Evolutionary conservation across 352 stramenopile species (phyloP).

Genomic region (Phytophthora uliginosa): DNA sequence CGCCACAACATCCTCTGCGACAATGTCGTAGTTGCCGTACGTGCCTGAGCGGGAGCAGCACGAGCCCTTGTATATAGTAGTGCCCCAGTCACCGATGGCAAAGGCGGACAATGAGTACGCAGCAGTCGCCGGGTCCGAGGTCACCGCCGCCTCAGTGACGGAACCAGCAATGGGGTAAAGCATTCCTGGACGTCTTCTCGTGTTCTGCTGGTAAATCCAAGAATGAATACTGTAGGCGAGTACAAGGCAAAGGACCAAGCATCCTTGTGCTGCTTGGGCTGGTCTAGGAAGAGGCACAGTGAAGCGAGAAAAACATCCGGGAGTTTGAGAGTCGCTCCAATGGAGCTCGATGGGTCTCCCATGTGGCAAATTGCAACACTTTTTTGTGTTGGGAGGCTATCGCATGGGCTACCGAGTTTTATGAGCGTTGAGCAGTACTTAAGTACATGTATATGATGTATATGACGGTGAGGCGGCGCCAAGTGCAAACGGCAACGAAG

Average conservation of each 20-base stretch:
- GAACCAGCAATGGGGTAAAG: constrained; percentile 2
- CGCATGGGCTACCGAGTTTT: constrained; percentile 10
- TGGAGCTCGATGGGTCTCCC: neutral
- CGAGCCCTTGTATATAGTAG: constrained; percentile 18
- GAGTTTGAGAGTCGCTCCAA: constrained; percentile 3
- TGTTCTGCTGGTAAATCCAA: constrained; percentile 9
- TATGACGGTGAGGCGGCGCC: neutral
- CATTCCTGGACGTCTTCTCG: constrained; percentile 13
- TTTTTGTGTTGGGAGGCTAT: constrained; percentile 15
- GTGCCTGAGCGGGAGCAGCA: constrained; percentile 20
- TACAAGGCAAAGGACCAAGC: constrained; percentile 6
- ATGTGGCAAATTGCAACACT: neutral
- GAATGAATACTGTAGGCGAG: constrained; percentile 8
- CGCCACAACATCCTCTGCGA: constrained; percentile 24
- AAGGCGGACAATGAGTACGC: constrained; percentile 18
- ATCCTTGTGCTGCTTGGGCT: neutral
- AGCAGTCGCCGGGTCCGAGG: constrained; percentile 7
- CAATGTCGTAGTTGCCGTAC: constrained; percentile 28
- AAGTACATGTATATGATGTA: no score
- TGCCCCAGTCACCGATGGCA: constrained; percentile 33
- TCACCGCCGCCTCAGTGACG: constrained; percentile 9
- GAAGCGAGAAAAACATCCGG: constrained; percentile 2
- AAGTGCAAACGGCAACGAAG: constrained; percentile 4
- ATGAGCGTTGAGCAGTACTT: neutral
- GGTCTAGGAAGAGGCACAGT: neutral